Evolutionary conservation across 352 stramenopile genomes (phyloP).

Genomic region (Thraustochytrium aureum): DNA sequence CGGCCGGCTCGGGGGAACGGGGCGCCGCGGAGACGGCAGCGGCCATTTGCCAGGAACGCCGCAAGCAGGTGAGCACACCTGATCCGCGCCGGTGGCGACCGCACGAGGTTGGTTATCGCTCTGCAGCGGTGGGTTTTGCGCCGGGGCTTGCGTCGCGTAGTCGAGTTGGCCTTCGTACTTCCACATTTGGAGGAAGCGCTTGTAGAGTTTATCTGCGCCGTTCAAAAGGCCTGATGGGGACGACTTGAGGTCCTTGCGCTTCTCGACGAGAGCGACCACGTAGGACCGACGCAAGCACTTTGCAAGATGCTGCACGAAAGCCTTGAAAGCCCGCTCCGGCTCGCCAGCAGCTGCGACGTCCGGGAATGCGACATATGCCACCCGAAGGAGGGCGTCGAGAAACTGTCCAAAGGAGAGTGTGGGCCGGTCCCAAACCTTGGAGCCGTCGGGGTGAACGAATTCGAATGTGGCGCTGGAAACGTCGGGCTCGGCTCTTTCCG

Average conservation of each 20-base stretch:
- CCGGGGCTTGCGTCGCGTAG: constrained; percentile 17
- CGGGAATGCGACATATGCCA: constrained; percentile 23
- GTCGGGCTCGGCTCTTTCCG: neutral
- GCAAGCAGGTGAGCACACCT: neutral
- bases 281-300: constrained; percentile 47
- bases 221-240: constrained; percentile 19
- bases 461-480: neutral
- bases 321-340: constrained; percentile 13
- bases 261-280: constrained; percentile 28
- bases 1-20: neutral
- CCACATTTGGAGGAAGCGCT: constrained; percentile 28
- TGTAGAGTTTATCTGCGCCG: constrained; percentile 28
- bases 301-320: constrained; percentile 42
- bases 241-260: constrained; percentile 20
- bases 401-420: constrained; percentile 37
- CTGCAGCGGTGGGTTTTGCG: neutral
- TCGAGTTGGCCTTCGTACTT: constrained; percentile 30
- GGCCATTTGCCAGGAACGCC: neutral
- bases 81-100: neutral
- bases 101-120: neutral
- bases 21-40: neutral
- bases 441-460: neutral
- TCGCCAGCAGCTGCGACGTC: neutral
- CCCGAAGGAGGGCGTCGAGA: constrained; percentile 14
- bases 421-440: constrained; percentile 16